phyloP scores from a whole-genome alignment of 2,329 filamentous ascomycete genomes.

The Mycosphaerella arachidis region DNA sequence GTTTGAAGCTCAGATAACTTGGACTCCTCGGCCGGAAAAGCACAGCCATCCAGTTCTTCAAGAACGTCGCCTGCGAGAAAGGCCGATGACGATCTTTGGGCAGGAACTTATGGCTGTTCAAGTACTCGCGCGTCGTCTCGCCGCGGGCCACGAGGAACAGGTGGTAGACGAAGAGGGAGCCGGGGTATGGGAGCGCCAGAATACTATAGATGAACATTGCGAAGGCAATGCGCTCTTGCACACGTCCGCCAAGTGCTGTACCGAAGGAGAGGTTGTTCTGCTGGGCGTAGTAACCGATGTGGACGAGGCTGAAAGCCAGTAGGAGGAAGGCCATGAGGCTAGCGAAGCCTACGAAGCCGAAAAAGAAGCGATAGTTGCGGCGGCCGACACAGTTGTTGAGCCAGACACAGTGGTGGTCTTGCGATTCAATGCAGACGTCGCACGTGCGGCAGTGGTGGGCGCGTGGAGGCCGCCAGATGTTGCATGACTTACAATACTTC shows the following conservation, averaged over 20 bases:
- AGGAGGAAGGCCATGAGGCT: slow-evolving; percentile 73
- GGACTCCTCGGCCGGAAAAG: slow-evolving; percentile 79
- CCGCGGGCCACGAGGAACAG: slow-evolving; percentile 84
- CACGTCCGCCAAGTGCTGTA: slow-evolving; percentile 48
- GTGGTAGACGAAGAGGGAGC: slow-evolving; percentile 81
- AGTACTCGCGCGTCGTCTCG: slow-evolving; percentile 92
- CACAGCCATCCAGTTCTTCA: slow-evolving; percentile 77
- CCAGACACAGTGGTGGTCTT: slow-evolving; percentile 98
- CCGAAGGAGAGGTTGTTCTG: slow-evolving; percentile 63
- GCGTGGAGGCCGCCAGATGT: slow-evolving; percentile 92
- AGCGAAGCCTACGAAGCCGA: slow-evolving; percentile 78
- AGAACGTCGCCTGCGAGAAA: slow-evolving; percentile 69
- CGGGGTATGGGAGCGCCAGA: slow-evolving; percentile 72
- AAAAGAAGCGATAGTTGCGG: slow-evolving; percentile 97
- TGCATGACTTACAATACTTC: slow-evolving; percentile 97
- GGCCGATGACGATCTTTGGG: slow-evolving; percentile 88
- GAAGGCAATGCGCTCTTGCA: slow-evolving; percentile 47
- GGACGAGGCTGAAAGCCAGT: slow-evolving; percentile 70
- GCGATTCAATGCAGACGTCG: slow-evolving; percentile 94
- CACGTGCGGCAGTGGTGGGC: slow-evolving; percentile 95
- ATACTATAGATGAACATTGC: slow-evolving; percentile 82
- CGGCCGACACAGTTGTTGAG: slow-evolving; percentile 97
- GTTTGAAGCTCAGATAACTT: slow-evolving; percentile 85
- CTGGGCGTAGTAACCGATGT: slow-evolving; percentile 68
- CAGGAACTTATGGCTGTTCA: slow-evolving; percentile 91